A percentile compares a stretch with the other conserved stretches of the same genome.
Conservation (phyloP, 2,329 filamentous ascomycete genomes). For the Stagonosporopsis vannaccii region DNA sequence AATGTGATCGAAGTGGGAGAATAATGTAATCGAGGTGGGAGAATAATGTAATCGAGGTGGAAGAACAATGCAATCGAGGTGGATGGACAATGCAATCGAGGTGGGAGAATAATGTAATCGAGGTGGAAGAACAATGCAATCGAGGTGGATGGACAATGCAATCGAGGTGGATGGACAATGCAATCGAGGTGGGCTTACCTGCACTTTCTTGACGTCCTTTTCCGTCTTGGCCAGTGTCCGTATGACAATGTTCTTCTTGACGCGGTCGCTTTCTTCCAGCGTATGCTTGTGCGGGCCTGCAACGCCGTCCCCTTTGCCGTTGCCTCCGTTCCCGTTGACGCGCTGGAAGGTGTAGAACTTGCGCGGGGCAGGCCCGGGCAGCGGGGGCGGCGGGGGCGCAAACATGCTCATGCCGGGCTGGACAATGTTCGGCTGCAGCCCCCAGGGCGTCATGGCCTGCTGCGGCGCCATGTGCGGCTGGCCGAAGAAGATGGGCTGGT, state of each 20-base stretch:
- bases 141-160: too few relatives aligned
- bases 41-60: too few relatives aligned
- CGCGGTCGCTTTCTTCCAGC: slow-evolving; percentile 75
- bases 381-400: slow-evolving; percentile 11
- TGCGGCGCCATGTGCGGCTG: slow-evolving; percentile 25
- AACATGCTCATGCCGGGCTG: slow-evolving; percentile 28
- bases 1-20: too few relatives aligned
- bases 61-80: too few relatives aligned
- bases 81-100: too few relatives aligned
- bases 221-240: slow-evolving; percentile 69
- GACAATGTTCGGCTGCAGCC: slow-evolving; percentile 28
- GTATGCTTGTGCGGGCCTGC: slow-evolving; percentile 77
- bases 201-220: slow-evolving; percentile 67
- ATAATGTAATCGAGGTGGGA: too few relatives aligned
- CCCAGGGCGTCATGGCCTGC: slow-evolving; percentile 32
- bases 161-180: too few relatives aligned
- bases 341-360: slow-evolving; percentile 74
- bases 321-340: slow-evolving; percentile 78
- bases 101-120: too few relatives aligned
- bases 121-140: too few relatives aligned
- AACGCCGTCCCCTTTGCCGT: slow-evolving; percentile 74
- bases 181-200: slow-evolving; percentile 43
- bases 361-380: slow-evolving; percentile 19
- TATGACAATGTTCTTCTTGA: slow-evolving; percentile 82
- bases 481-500: slow-evolving; percentile 34